A percentile compares a stretch with the other conserved stretches of the same genome.
Conservation (phyloP, 257 asterid genomes). For the Linderniella brevidens region DNA sequence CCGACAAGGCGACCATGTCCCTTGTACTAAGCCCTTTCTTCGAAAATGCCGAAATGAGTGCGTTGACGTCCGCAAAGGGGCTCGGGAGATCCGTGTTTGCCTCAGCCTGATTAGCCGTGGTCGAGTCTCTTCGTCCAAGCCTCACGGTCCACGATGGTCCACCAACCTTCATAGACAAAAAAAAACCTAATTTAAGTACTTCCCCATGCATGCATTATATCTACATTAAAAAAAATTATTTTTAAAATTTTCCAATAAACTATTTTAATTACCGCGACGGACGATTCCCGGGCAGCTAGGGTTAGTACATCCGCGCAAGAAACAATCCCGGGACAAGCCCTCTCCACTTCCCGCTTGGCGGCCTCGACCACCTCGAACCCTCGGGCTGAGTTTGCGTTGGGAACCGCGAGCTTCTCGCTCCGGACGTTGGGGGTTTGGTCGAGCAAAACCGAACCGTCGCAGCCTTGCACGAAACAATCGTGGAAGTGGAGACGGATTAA, state of each 20-base stretch:
- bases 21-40: slow-evolving; percentile 16
- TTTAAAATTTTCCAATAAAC: too few species aligned
- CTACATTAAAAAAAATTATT: too few species aligned
- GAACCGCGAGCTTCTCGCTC: slow-evolving; percentile 23
- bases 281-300: slow-evolving; percentile 30
- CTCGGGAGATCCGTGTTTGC: slow-evolving; percentile 27
- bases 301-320: slow-evolving; percentile 41
- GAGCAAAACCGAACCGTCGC: slow-evolving; percentile 27
- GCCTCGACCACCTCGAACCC: slow-evolving; percentile 29
- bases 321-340: slow-evolving; percentile 27
- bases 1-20: slow-evolving; percentile 42
- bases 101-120: slow-evolving; percentile 18
- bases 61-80: slow-evolving; percentile 8
- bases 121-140: slow-evolving; percentile 35
- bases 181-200: too few species aligned
- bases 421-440: slow-evolving; percentile 19
- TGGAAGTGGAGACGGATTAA: slow-evolving; percentile 39
- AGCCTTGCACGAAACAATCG: slow-evolving; percentile 37
- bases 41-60: slow-evolving; percentile 15
- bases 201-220: too few species aligned
- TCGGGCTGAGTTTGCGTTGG: slow-evolving; percentile 16
- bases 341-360: slow-evolving; percentile 25
- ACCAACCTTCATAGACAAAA: slow-evolving; percentile 18
- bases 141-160: slow-evolving; percentile 33
- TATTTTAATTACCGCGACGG: slow-evolving; percentile 16